Evolutionary conservation across 2,329 filamentous ascomycete species (phyloP), one percentile per base, ranked within the genome.

Genomic region (Cercospora sp.): DNA sequence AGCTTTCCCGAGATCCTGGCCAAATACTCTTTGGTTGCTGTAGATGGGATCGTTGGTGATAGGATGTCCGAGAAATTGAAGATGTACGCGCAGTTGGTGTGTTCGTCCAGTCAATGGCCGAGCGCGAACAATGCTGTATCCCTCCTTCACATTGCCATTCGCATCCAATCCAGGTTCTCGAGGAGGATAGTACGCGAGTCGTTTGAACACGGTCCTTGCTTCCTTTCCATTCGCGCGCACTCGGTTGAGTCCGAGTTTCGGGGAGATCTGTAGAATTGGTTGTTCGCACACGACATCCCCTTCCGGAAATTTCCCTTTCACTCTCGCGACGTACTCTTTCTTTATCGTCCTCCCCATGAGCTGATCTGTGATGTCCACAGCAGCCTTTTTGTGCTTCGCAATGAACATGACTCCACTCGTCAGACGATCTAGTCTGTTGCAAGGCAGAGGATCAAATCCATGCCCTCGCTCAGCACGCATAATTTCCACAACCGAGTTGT

Each of bases 381-480:
- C 94, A 0, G 91, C 92, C 75, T 89, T 87, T 42, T 89, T 85
- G 70, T 92, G 89, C 81, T 99, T 99, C 30, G 91, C 95, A 74
- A 99, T 89, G 79, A 99, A 99, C 94, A 99, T 98, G 77, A 99
- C 91, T 60, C 95, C 95, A 74, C 93, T 97, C 0, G 95, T 99
- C 74, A 99, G 82, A 63, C 95, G 86, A 78, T 99, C 95, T 30
- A 99, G 87, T n/a, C 95, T 86, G 76, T 99, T 97, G 81, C 94
- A 98, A 0, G 95, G 89, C 65, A 89, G 79, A 0, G 89, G 88
- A 67, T 88, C 84, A 79, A 84, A 90, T 12, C 81, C 79, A 64
- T 84, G 80, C 31, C 85, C 84, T 42, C 87, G 81, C 76, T 97
- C 91, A 2, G 91, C 87, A 73, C 91, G 90, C 87, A 99, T 90